Evolutionary conservation across 2,329 filamentous ascomycete species (phyloP).

Genomic region (Alternaria sp.): DNA sequence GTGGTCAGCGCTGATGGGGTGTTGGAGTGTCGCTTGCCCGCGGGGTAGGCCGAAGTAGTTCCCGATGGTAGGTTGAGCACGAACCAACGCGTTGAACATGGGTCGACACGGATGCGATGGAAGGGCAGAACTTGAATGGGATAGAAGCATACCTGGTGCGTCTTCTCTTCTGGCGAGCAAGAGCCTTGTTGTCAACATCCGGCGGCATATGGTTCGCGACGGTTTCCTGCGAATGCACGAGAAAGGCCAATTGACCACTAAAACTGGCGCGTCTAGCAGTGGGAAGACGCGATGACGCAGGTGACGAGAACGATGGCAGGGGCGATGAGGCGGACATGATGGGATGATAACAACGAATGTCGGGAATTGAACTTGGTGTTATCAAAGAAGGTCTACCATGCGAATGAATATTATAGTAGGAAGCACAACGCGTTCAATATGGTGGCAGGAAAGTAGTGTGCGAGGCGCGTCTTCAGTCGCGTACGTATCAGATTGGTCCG

Average conservation of each 20-base stretch:
- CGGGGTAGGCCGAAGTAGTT: constrained; percentile 30
- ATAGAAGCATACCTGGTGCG: constrained; percentile 64
- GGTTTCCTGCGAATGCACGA: constrained; percentile 67
- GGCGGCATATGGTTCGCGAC: constrained; percentile 64
- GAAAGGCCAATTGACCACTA: constrained; percentile 59
- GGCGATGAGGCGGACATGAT: constrained; percentile 36
- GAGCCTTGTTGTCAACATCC: constrained; percentile 66
- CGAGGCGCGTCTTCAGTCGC: constrained; percentile 24
- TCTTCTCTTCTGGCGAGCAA: constrained; percentile 67
- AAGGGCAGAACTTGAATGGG: constrained; percentile 19
- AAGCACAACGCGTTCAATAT: constrained; percentile 28
- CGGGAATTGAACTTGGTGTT: neutral
- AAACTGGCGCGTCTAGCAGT: constrained; percentile 38
- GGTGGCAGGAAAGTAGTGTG: constrained; percentile 38
- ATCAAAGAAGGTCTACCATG: constrained; percentile 21
- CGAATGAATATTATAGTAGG: constrained; percentile 15
- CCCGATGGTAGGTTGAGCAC: constrained; percentile 31
- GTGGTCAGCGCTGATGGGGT: constrained; percentile 39
- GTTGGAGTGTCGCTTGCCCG: constrained; percentile 30
- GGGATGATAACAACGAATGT: constrained; percentile 2
- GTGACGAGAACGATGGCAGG: constrained; percentile 38
- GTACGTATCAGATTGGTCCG: constrained; percentile 22
- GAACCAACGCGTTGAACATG: constrained; percentile 42
- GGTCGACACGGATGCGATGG: constrained; percentile 26
- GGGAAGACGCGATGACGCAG: constrained; percentile 27